A percentile compares a stretch with the other conserved stretches of the same genome.
These are phyloP conservation scores for Umbelopsis ramanniana DNA, from an alignment of 192 early-diverging fungal genomes.

Conservation along the genomic window DNA sequence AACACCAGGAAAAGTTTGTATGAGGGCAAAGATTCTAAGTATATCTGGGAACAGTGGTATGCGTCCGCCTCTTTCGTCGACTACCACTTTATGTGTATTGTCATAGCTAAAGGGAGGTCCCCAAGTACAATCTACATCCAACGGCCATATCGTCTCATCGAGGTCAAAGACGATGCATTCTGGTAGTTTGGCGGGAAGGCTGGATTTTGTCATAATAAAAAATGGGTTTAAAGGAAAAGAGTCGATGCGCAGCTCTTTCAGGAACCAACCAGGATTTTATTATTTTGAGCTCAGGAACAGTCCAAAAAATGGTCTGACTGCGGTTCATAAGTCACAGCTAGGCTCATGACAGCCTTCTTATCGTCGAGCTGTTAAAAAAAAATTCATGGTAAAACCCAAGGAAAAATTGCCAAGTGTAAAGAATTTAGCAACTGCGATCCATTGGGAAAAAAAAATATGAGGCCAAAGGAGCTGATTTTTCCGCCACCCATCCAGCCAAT, in stretches of 20 bases:
- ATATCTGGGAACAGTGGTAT: slow-evolving; percentile 39
- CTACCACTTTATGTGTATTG: slow-evolving; percentile 1
- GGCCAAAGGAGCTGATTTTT: too few species aligned
- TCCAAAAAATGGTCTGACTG: background rate
- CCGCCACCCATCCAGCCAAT: background rate
- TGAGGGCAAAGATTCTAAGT: slow-evolving; percentile 33
- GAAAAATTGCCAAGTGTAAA: too few species aligned
- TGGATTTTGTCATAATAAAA: background rate
- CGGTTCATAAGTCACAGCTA: background rate
- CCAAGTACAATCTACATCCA: slow-evolving; percentile 25
- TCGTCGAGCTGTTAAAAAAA: too few species aligned
- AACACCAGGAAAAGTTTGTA: slow-evolving; percentile 34
- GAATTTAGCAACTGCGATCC: too few species aligned
- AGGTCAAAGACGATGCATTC: slow-evolving; percentile 49
- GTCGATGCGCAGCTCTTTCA: background rate
- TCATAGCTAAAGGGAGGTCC: slow-evolving; percentile 3
- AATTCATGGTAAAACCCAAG: too few species aligned
- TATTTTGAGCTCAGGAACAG: background rate
- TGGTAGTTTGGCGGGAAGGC: slow-evolving; percentile 27
- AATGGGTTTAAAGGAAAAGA: background rate
- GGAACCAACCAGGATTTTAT: background rate
- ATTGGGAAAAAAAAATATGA: too few species aligned
- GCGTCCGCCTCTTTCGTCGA: slow-evolving; percentile 24
- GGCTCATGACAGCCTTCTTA: too few species aligned
- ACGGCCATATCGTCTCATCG: slow-evolving; percentile 48